Base-by-base conservation (phyloP, 805 yeast species). In the Candida rishiriensis region DNA sequence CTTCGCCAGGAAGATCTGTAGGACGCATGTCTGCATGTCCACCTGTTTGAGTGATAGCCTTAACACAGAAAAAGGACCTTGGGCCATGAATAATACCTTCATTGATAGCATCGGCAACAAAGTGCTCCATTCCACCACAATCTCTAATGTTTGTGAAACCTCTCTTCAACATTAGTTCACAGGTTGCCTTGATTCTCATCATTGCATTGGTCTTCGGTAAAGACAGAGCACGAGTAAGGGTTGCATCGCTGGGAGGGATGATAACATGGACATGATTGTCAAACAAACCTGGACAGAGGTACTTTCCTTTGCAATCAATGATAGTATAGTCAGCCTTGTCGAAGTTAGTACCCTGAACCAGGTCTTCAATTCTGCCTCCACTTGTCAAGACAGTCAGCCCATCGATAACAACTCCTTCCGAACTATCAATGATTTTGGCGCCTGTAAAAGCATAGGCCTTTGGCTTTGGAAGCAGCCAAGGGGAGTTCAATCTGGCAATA, bases 1-100 rank as follows among this genome's bases (percentile, higher is more conserved):
- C 51, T n/a, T 51, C 54, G 15, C 49, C 53, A 13, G 61, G 60
- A 29, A 57, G 38, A 15, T 51, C 57, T 8, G 36, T 49, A 28
- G 51, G 51, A 32, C 60, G 42, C 45, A 54, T 36, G 42, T 60
- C 63, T 12, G 55, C 61, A 49, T 59, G 64, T 2, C 63, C 64
- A 18, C 62, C 64, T 4, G 64, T 60, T 42, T 60, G 63, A 26
- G 61, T 54, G 15, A 60, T 45, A 13, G 60, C 59, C 21, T 45
- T 48, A 3, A 62, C 64, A 26, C 57, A 49, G 33, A 52, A 48
- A 26, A 60, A 49, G 10, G 56, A 34, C 36, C 62, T 47, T 3
- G 64, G 64, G 0, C 63, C 64, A 18, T 46, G 46, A 21, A 59
- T 53, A 26, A 57, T 52, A 11, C 61, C 61, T 28, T 55, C 57